Percentiles rank a stretch among this genome's conserved stretches.
phyloP scores from a whole-genome alignment of 2,329 filamentous ascomycete species.

The Dothistroma septosporum region DNA sequence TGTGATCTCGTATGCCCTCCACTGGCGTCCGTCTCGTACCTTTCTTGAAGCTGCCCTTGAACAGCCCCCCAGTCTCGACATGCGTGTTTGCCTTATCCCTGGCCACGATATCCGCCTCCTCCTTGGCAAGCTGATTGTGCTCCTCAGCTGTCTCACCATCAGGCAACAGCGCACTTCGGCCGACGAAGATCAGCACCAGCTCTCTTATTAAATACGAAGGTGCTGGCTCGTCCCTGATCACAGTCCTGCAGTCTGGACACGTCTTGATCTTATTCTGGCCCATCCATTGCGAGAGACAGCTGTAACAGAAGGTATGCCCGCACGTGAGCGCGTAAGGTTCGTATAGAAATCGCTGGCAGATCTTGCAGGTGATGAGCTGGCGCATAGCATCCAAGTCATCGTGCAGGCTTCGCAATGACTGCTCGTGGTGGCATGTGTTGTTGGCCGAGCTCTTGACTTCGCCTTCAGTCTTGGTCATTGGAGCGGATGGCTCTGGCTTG shows the following conservation, averaged over 20 bases:
- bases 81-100: slow-evolving; percentile 55
- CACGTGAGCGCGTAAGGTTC: slow-evolving; percentile 66
- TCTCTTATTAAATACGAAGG: slow-evolving; percentile 64
- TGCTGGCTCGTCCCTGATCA: slow-evolving; percentile 56
- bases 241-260: slow-evolving; percentile 63
- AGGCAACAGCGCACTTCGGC: slow-evolving; percentile 57
- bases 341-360: slow-evolving; percentile 65
- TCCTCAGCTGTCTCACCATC: slow-evolving; percentile 60
- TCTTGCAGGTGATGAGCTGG: slow-evolving; percentile 60
- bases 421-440: slow-evolving; percentile 23
- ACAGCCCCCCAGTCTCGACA: slow-evolving; percentile 53
- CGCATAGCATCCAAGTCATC: slow-evolving; percentile 59
- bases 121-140: slow-evolving; percentile 54
- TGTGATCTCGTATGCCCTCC: slow-evolving; percentile 50
- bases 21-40: slow-evolving; percentile 25
- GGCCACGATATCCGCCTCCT: slow-evolving; percentile 58
- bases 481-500: slow-evolving; percentile 4
- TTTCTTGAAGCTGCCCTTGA: slow-evolving; percentile 56
- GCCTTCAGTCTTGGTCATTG: neutral
- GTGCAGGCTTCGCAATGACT: slow-evolving; percentile 25
- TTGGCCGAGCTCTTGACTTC: neutral
- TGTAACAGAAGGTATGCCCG: slow-evolving; percentile 70
- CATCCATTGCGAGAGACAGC: slow-evolving; percentile 47
- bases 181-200: slow-evolving; percentile 60
- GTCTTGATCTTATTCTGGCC: slow-evolving; percentile 59